Conservation (phyloP, 2,329 filamentous ascomycete genomes). For the Hypocrella siamensis region DNA sequence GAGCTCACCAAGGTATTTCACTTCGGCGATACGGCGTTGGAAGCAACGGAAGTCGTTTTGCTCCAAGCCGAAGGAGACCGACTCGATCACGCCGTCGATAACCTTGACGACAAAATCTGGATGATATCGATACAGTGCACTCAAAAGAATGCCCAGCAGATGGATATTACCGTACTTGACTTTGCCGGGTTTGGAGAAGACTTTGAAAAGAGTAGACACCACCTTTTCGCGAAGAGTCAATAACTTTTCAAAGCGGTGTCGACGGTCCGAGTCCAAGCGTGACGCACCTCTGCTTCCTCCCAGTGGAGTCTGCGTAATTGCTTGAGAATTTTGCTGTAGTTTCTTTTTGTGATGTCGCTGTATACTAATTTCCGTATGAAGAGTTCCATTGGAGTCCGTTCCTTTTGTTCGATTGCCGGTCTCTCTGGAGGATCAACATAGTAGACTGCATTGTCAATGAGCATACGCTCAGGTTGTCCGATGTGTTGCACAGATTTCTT, state of each 20-base stretch:
- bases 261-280: no score
- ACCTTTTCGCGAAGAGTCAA: slow-evolving; percentile 27
- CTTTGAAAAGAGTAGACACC: slow-evolving; percentile 65
- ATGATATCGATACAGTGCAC: slow-evolving; percentile 81
- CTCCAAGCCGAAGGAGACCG: slow-evolving; percentile 75
- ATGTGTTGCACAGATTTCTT: slow-evolving; percentile 95
- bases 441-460: slow-evolving; percentile 95
- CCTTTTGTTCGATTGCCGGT: slow-evolving; percentile 90
- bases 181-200: slow-evolving; percentile 92
- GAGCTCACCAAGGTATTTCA: slow-evolving; percentile 89
- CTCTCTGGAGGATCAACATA: slow-evolving; percentile 93
- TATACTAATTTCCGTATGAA: slow-evolving; percentile 91
- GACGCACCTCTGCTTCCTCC: slow-evolving; percentile 69
- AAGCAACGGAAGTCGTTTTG: slow-evolving; percentile 97
- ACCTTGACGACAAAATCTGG: slow-evolving; percentile 81
- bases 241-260: not conserved
- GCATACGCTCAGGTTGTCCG: slow-evolving; percentile 90
- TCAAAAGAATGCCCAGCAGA: slow-evolving; percentile 75
- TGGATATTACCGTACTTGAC: slow-evolving; percentile 97
- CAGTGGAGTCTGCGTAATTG: slow-evolving; percentile 92
- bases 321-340: slow-evolving; percentile 84
- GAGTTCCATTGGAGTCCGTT: slow-evolving; percentile 80
- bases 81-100: slow-evolving; percentile 82
- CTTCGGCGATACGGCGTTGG: slow-evolving; percentile 83
- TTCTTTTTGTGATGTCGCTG: slow-evolving; percentile 83